phyloP scores from a whole-genome alignment of 2,329 filamentous ascomycete genomes.

The Fusarium haematococcum region DNA sequence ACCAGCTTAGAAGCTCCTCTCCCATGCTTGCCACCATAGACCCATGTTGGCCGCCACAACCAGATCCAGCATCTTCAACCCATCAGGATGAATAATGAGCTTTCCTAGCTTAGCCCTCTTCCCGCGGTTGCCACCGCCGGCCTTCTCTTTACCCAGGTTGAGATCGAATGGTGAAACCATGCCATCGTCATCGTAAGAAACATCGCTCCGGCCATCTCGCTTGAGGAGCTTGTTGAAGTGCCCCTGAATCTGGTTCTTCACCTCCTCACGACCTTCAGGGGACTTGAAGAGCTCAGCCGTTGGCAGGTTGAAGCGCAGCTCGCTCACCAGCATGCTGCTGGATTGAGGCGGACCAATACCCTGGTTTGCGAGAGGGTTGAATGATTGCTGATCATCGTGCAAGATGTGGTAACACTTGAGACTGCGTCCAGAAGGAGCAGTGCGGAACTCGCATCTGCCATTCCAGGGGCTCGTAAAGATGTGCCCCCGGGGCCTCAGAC shows the following conservation, averaged over 20 bases:
- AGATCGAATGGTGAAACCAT: conserved; percentile 69
- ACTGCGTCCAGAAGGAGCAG: conserved; percentile 79
- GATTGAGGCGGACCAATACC: conserved; percentile 46
- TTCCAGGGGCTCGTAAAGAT: conserved; percentile 89
- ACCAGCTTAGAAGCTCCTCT: conserved; percentile 59
- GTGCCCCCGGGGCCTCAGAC: conserved; percentile 73
- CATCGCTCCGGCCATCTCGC: conserved; percentile 46
- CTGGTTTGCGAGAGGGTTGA: conserved; percentile 59
- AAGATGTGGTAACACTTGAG: conserved; percentile 81
- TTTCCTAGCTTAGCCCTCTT: conserved; percentile 94
- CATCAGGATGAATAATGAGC: conserved; percentile 88
- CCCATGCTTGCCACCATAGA: conserved; percentile 93
- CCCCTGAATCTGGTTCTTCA: conserved; percentile 53
- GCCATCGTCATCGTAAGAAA: conserved; percentile 55
- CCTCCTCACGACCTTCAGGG: conserved; percentile 48
- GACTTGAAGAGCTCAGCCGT: conserved; percentile 61
- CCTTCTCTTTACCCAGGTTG: conserved; percentile 82
- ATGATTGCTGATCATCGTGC: conserved; percentile 54
- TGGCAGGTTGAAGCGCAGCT: conserved; percentile 91
- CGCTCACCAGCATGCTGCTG: conserved; percentile 68
- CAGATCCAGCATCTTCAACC: conserved; percentile 94
- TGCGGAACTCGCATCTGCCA: conserved; percentile 86
- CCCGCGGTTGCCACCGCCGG: conserved; percentile 86
- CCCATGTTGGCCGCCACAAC: conserved; percentile 92
- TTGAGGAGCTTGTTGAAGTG: conserved; percentile 58